phyloP scores from a whole-genome alignment of 305 asterid genomes.

The Stenogyne calaminthoides region DNA sequence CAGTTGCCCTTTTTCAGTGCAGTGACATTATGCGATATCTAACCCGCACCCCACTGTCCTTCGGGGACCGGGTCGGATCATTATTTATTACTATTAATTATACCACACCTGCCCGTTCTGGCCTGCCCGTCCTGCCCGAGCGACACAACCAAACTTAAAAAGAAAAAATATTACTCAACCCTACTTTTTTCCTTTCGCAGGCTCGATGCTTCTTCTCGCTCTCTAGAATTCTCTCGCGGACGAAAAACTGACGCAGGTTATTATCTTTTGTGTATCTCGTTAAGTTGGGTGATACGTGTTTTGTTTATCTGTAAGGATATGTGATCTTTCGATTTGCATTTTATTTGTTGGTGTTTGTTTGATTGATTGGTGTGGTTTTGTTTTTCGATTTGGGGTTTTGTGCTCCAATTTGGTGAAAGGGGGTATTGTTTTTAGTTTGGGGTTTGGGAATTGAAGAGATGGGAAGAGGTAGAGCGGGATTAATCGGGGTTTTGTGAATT shows the following conservation, averaged over 20 bases:
- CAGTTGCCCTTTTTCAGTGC: slow-evolving; percentile 17
- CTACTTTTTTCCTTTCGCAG: neutral
- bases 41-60: slow-evolving; percentile 5
- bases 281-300: neutral
- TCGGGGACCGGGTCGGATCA: slow-evolving; percentile 7
- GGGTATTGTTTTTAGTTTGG: neutral
- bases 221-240: slow-evolving; percentile 19
- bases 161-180: too few relatives aligned
- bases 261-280: neutral
- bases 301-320: neutral
- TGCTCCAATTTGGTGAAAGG: slow-evolving; percentile 8
- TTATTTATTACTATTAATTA: too few relatives aligned
- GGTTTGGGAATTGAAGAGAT: slow-evolving; percentile 40
- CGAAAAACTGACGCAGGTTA: slow-evolving; percentile 32
- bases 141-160: neutral
- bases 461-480: neutral
- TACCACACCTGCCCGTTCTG: too few relatives aligned
- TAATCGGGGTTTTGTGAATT: neutral
- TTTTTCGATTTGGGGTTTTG: slow-evolving; percentile 33
- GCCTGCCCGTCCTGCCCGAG: neutral
- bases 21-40: slow-evolving; percentile 20
- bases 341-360: neutral
- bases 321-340: neutral
- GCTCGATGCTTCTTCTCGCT: slow-evolving; percentile 23
- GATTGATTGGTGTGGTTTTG: slow-evolving; percentile 10